Percentiles rank a stretch among this genome's conserved stretches.
These are phyloP conservation scores for Rheum nobile DNA, from an alignment of 148 eudicot genomes.

Conservation along the genomic window DNA sequence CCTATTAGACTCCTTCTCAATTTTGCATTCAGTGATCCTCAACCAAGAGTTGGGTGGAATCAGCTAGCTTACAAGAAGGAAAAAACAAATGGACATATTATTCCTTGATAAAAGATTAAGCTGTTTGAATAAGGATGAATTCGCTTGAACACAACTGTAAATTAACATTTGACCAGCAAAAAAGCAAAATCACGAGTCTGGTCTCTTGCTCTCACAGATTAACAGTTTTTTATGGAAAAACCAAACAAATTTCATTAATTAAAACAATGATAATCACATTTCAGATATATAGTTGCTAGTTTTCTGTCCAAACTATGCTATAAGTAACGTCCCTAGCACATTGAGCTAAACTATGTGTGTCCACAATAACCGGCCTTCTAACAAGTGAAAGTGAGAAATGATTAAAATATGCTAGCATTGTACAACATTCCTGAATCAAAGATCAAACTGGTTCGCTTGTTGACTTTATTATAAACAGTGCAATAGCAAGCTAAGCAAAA, in stretches of 20 bases:
- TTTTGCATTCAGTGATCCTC: neutral
- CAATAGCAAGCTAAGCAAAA: neutral
- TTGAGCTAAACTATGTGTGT: neutral
- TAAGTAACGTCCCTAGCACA: neutral
- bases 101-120: neutral
- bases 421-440: neutral
- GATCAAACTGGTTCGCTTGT: neutral
- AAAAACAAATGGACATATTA: neutral
- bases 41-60: neutral
- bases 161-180: neutral
- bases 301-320: neutral
- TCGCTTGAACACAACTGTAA: neutral
- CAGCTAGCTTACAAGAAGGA: neutral
- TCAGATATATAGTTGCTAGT: neutral
- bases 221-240: neutral
- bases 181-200: neutral
- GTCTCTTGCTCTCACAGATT: neutral
- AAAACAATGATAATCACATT: neutral
- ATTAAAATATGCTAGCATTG: neutral
- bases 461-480: neutral
- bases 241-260: neutral
- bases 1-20: neutral
- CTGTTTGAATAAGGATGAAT: neutral
- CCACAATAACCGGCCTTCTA: neutral
- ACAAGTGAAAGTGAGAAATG: neutral